Evolutionary conservation across 2,329 filamentous ascomycete species (phyloP).

Genomic region (Samsoniella hepiali): DNA sequence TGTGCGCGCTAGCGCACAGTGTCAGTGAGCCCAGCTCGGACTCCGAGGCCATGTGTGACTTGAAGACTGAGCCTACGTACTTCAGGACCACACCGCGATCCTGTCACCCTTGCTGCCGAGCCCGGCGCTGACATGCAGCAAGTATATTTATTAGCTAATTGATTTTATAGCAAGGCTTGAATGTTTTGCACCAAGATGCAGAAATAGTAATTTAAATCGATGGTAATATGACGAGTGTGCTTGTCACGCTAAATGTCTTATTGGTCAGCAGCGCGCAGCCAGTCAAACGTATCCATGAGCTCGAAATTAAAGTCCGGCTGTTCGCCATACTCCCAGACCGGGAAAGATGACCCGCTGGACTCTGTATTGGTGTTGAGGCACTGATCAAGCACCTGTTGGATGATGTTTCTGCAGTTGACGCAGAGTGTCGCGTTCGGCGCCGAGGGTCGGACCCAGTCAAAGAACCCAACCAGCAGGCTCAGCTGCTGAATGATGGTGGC

Average conservation of each 20-base stretch:
- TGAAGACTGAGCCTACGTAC: neutral
- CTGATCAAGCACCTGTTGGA: conserved; percentile 49
- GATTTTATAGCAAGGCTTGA: neutral
- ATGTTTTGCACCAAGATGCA: neutral
- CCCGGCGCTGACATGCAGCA: neutral
- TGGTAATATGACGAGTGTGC: conserved; percentile 2
- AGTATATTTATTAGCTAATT: neutral
- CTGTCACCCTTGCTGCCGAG: neutral
- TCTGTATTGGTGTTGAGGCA: conserved; percentile 39
- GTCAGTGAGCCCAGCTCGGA: neutral
- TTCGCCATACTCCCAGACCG: conserved; percentile 33
- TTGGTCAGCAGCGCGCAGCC: conserved; percentile 26
- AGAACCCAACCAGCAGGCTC: conserved; percentile 48
- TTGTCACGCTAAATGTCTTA: conserved; percentile 13
- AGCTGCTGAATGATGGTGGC: conserved; percentile 51
- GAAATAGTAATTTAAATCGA: neutral
- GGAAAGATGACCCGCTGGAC: conserved; percentile 24
- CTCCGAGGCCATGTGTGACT: neutral
- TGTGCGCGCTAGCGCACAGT: neutral
- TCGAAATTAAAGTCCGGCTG: conserved; percentile 39
- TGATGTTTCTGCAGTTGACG: conserved; percentile 43
- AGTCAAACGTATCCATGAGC: conserved; percentile 41
- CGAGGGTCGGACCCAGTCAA: conserved; percentile 48
- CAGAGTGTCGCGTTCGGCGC: conserved; percentile 50
- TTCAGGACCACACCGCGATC: neutral